phyloP scores from a whole-genome alignment of 768 basidiomycete genomes.

The Trametes cubensis region DNA sequence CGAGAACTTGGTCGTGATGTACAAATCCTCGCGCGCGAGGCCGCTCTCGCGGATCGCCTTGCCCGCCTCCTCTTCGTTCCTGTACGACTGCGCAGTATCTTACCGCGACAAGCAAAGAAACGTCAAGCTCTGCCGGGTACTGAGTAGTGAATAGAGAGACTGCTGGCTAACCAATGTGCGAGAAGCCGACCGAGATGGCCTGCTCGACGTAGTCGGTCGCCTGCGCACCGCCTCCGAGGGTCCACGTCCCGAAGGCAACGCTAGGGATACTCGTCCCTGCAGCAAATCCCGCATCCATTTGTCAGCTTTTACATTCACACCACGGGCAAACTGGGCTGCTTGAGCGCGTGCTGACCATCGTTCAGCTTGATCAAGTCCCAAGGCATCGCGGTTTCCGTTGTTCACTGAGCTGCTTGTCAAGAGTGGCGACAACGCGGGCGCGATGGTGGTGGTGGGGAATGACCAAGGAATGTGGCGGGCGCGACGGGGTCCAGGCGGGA shows the following conservation, averaged over 20 bases:
- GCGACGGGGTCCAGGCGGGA: not conserved
- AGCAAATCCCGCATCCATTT: too few species aligned
- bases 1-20: conserved; percentile 69
- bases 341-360: conserved; percentile 55
- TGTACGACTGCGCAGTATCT: conserved; percentile 66
- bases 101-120: not conserved
- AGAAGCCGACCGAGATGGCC: conserved; percentile 62
- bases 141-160: conserved; percentile 22
- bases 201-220: conserved; percentile 60
- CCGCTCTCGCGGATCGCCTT: conserved; percentile 53
- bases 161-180: conserved; percentile 52
- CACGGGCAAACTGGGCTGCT: too few species aligned
- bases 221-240: conserved; percentile 56
- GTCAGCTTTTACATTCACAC: not conserved
- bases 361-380: conserved; percentile 62
- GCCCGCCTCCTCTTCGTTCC: conserved; percentile 64
- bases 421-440: too few species aligned
- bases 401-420: not conserved
- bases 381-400: conserved; percentile 46
- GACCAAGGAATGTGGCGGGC: not conserved
- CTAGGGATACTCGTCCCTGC: conserved; percentile 49
- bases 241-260: conserved; percentile 71
- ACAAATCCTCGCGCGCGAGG: conserved; percentile 56
- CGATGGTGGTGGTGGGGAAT: conserved; percentile 1
- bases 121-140: not conserved